These are phyloP conservation scores for Amauroascus verrucosus DNA, from an alignment of 2,329 filamentous ascomycete genomes.

Conservation along the genomic window DNA sequence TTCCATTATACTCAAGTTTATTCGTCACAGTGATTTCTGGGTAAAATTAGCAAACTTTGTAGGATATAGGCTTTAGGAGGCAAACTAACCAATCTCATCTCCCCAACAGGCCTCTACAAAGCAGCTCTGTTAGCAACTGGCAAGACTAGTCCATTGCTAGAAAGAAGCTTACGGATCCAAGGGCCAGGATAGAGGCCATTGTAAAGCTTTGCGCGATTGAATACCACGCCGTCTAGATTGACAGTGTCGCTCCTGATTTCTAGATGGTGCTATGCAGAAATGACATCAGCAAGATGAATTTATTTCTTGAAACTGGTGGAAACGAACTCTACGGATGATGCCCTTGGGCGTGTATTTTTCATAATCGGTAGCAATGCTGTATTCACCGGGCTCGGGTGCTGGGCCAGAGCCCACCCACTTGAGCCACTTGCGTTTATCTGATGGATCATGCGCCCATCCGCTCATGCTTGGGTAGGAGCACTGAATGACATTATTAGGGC, in stretches of 20 bases:
- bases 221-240: constrained; percentile 13
- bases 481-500: constrained; percentile 11
- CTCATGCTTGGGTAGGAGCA: constrained; percentile 13
- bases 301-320: not conserved
- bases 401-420: constrained; percentile 8
- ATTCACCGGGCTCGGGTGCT: constrained; percentile 9
- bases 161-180: constrained; percentile 14
- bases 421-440: constrained; percentile 13
- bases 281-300: not conserved
- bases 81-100: constrained; percentile 13
- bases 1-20: constrained; percentile 15
- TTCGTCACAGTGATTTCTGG: constrained; percentile 15
- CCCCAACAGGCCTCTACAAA: constrained; percentile 15
- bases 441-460: constrained; percentile 11
- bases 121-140: not conserved
- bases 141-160: not conserved
- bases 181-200: constrained; percentile 16
- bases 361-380: constrained; percentile 14
- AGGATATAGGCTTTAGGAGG: not conserved
- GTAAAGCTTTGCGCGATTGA: constrained; percentile 12
- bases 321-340: constrained; percentile 12
- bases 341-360: constrained; percentile 14
- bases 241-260: constrained; percentile 11
- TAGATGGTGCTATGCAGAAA: constrained; percentile 6
- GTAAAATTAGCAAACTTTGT: not conserved